These are phyloP conservation scores for Saccharomyces pastorianus DNA, from an alignment of 1,139 yeast species.

Conservation along the genomic window DNA sequence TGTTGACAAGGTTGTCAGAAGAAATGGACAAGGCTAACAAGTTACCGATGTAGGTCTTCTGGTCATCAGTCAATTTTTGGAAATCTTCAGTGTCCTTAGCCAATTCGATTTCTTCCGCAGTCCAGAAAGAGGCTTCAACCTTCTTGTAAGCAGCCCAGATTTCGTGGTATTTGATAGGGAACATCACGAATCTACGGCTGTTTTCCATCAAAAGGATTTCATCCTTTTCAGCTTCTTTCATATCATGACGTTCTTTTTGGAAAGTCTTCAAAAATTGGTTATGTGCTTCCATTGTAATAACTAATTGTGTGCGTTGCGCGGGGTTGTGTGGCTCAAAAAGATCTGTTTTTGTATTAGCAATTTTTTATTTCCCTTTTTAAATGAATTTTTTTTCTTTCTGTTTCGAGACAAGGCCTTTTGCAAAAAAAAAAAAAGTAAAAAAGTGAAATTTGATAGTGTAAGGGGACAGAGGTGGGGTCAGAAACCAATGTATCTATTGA, in stretches of 20 bases:
- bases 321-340: neutral
- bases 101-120: constrained; percentile 96
- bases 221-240: constrained; percentile 70
- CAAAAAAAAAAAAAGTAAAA: neutral
- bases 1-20: constrained; percentile 95
- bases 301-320: neutral
- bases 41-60: constrained; percentile 81
- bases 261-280: constrained; percentile 1
- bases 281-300: neutral
- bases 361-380: neutral
- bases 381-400: neutral
- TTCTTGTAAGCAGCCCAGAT: constrained; percentile 98
- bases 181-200: constrained; percentile 82
- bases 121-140: constrained; percentile 99
- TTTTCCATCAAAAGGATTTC: constrained; percentile 88
- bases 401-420: constrained; percentile 1
- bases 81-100: constrained; percentile 88
- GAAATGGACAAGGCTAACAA: constrained; percentile 98
- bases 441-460: neutral
- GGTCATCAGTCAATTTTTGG: constrained; percentile 81
- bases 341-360: neutral
- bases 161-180: constrained; percentile 96
- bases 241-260: constrained; percentile 48
- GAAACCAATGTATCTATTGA: neutral
- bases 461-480: neutral